phyloP scores from a whole-genome alignment of 2,329 filamentous ascomycete genomes.

The Pezizomycotina sp. region DNA sequence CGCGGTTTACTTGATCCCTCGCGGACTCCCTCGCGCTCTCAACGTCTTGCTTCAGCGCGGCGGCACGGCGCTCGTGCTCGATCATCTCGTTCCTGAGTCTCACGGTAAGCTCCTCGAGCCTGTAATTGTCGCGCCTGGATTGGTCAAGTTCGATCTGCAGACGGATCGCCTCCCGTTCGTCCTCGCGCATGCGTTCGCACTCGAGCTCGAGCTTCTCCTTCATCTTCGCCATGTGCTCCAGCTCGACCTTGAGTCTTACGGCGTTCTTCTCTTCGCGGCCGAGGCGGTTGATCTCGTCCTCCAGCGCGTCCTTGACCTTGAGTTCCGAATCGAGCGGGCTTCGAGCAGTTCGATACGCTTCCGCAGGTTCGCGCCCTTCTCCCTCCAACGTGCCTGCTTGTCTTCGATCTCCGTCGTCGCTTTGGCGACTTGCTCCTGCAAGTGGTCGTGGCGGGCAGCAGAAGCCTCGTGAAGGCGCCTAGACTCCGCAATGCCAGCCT shows the following conservation, averaged over 20 bases:
- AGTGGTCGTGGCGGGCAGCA: conserved; percentile 63
- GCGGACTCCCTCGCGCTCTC: conserved; percentile 68
- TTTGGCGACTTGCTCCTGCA: conserved; percentile 73
- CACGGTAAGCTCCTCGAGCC: conserved; percentile 35
- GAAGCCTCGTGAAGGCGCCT: conserved; percentile 69
- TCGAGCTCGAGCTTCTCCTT: conserved; percentile 45
- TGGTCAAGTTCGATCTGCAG: conserved; percentile 19
- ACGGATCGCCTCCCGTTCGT: conserved; percentile 45
- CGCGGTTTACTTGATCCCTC: conserved; percentile 63
- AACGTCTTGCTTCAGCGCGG: conserved; percentile 28
- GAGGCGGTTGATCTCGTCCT: conserved; percentile 48
- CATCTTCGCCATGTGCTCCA: conserved; percentile 21
- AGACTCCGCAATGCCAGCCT: conserved; percentile 69
- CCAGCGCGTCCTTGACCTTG: conserved; percentile 49
- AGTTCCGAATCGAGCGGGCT: conserved; percentile 58
- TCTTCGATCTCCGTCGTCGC: conserved; percentile 65
- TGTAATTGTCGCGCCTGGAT: conserved; percentile 20
- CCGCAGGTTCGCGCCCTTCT: conserved; percentile 61
- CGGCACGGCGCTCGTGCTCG: conserved; percentile 19
- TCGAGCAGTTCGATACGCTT: conserved; percentile 68
- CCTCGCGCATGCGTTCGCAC: conserved; percentile 46
- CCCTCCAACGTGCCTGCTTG: conserved; percentile 63
- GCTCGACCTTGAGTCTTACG: conserved; percentile 30
- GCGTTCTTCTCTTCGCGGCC: conserved; percentile 48
- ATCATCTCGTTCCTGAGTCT: conserved; percentile 32